These are phyloP conservation scores for Mortierella claussenii DNA, from an alignment of 192 early-diverging fungal species.

Conservation along the genomic window DNA sequence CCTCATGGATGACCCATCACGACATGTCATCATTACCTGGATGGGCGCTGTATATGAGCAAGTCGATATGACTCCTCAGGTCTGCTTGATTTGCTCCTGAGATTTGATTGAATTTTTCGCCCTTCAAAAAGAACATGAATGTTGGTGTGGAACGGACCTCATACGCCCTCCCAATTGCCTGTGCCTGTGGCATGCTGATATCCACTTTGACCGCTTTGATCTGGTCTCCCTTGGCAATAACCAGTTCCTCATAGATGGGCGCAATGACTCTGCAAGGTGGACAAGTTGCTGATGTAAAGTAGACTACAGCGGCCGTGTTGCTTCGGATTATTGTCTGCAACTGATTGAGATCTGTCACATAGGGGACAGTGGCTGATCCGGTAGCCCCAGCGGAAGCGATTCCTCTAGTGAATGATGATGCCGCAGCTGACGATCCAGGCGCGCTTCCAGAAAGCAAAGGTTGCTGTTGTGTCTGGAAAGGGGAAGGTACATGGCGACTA, in stretches of 20 bases:
- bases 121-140: constrained; percentile 75
- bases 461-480: no score
- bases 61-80: constrained; percentile 67
- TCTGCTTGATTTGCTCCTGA: constrained; percentile 71
- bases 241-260: constrained; percentile 72
- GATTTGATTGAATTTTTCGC: constrained; percentile 65
- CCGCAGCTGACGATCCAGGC: neutral
- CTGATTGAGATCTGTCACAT: constrained; percentile 49
- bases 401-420: constrained; percentile 34
- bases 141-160: constrained; percentile 74
- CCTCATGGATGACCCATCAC: no score
- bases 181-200: constrained; percentile 61
- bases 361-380: constrained; percentile 36
- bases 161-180: constrained; percentile 64
- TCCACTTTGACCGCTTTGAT: constrained; percentile 76
- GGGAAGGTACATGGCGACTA: constrained; percentile 28
- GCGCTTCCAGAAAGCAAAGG: neutral
- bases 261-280: constrained; percentile 75
- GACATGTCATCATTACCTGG: constrained; percentile 57
- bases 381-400: constrained; percentile 26
- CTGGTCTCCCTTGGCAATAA: constrained; percentile 57
- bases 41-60: constrained; percentile 69
- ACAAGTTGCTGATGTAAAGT: constrained; percentile 77
- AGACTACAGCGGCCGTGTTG: constrained; percentile 67
- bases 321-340: constrained; percentile 57